Conservation (phyloP, 345 rosid genomes). For the Gossypium herbaceum region DNA sequence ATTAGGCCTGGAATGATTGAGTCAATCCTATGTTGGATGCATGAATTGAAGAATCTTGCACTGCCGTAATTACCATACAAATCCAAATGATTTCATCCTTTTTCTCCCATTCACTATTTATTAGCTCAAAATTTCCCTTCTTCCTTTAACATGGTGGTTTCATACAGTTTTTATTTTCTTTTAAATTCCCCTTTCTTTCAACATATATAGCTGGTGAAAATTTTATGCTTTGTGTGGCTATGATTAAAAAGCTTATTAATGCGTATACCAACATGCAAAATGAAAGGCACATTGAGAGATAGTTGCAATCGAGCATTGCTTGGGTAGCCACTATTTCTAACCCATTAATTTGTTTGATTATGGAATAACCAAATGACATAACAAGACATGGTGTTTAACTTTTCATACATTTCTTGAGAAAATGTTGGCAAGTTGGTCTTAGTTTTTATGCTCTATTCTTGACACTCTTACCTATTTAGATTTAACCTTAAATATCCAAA, state of each 20-base stretch:
- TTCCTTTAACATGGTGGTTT: no score
- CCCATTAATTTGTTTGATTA: neutral
- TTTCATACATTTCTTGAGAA: neutral
- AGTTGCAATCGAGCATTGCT: neutral
- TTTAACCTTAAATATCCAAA: neutral
- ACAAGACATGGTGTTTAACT: neutral
- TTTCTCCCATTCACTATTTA: neutral
- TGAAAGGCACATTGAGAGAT: neutral
- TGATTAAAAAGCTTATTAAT: neutral
- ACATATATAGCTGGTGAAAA: neutral
- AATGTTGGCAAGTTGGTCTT: neutral
- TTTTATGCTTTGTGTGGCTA: neutral
- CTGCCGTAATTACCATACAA: neutral
- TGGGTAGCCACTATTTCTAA: slow-evolving; percentile 4
- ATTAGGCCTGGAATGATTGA: neutral
- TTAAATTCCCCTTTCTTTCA: no score
- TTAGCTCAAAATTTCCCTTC: neutral
- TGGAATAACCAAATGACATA: neutral
- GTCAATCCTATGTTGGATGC: slow-evolving; percentile 29
- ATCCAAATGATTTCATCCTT: neutral
- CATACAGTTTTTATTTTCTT: no score
- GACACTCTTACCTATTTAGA: no score
- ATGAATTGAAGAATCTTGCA: slow-evolving; percentile 28
- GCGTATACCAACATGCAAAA: neutral
- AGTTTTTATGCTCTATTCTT: neutral